These are phyloP conservation scores for Arabis hirsuta DNA, from an alignment of 345 rosid species.

Conservation along the genomic window DNA sequence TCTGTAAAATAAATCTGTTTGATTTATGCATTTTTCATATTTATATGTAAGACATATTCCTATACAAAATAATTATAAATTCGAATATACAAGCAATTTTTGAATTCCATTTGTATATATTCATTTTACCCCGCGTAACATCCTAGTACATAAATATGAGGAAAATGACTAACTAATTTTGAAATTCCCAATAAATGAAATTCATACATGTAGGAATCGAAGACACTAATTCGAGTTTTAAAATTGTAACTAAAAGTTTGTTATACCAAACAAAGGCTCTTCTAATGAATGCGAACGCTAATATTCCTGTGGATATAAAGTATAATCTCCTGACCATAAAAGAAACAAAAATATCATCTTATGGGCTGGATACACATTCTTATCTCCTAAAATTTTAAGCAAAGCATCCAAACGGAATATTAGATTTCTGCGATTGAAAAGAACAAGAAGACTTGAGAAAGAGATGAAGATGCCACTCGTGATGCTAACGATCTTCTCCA, in stretches of 20 bases:
- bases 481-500: constrained; percentile 41
- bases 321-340: not conserved
- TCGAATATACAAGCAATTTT: too few species aligned
- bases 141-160: too few species aligned
- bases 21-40: too few species aligned
- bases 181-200: not conserved
- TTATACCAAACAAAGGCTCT: not conserved
- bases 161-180: not conserved
- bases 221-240: not conserved
- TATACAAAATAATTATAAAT: too few species aligned
- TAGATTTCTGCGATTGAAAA: constrained; percentile 15
- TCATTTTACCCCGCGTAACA: too few species aligned
- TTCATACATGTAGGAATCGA: not conserved
- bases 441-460: constrained; percentile 21
- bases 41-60: too few species aligned
- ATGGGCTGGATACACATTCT: not conserved
- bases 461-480: constrained; percentile 40
- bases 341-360: not conserved
- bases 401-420: constrained; percentile 12
- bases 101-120: too few species aligned
- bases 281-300: not conserved
- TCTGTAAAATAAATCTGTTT: too few species aligned
- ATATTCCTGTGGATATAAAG: not conserved
- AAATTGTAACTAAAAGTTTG: not conserved
- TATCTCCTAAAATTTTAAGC: constrained; percentile 5